Conservation (phyloP, 2,329 filamentous ascomycete genomes). For the Fusarium newnesense region DNA sequence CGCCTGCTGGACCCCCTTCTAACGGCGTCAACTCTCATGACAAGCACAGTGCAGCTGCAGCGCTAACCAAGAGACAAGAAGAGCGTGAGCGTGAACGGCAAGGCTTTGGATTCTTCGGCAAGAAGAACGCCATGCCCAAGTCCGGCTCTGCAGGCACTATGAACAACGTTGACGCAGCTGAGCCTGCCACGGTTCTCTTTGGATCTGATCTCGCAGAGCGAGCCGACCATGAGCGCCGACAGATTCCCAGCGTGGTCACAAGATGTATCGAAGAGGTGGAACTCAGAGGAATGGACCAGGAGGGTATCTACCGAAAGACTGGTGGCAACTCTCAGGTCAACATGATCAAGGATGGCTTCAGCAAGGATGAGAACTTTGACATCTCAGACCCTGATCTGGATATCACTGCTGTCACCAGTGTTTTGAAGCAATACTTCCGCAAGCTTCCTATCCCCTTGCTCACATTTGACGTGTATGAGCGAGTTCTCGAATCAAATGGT, state of each 20-base stretch:
- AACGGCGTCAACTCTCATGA: slow-evolving; percentile 44
- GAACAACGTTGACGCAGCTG: slow-evolving; percentile 56
- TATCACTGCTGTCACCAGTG: slow-evolving; percentile 95
- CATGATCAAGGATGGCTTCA: slow-evolving; percentile 89
- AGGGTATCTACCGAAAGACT: slow-evolving; percentile 98
- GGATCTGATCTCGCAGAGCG: slow-evolving; percentile 89
- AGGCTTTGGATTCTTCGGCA: slow-evolving; percentile 79
- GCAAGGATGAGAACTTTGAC: slow-evolving; percentile 85
- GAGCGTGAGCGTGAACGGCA: slow-evolving; percentile 57
- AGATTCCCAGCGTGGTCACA: slow-evolving; percentile 90
- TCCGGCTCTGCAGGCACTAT: slow-evolving; percentile 58
- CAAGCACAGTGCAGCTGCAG: slow-evolving; percentile 36
- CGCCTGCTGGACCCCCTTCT: slow-evolving; percentile 49
- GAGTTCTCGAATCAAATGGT: slow-evolving; percentile 83
- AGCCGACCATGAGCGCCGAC: slow-evolving; percentile 86
- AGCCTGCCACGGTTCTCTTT: slow-evolving; percentile 74
- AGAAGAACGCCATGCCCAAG: slow-evolving; percentile 63
- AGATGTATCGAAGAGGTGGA: slow-evolving; percentile 98
- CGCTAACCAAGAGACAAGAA: slow-evolving; percentile 38
- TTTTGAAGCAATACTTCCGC: slow-evolving; percentile 97
- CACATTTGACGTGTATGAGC: slow-evolving; percentile 92
- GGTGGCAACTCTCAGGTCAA: slow-evolving; percentile 93
- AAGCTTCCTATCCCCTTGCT: slow-evolving; percentile 89
- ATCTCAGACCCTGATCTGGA: slow-evolving; percentile 94
- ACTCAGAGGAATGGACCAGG: slow-evolving; percentile 93